Percentiles rank a stretch among this genome's conserved stretches.
phyloP scores from a whole-genome alignment of 2,329 filamentous ascomycete genomes.

The Aspergillaceae sp. region DNA sequence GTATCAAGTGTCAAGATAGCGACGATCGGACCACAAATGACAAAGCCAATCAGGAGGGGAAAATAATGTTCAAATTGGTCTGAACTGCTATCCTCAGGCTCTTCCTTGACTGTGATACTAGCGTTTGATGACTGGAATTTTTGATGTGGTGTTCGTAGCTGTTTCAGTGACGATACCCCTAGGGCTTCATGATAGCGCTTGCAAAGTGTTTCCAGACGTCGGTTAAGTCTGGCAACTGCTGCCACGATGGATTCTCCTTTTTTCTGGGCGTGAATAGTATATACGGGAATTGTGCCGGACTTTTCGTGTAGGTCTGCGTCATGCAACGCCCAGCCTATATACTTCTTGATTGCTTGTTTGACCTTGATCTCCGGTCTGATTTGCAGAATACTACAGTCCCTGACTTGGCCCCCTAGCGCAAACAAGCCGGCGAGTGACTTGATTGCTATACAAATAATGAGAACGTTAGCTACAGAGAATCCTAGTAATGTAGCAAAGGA shows the following conservation, averaged over 20 bases:
- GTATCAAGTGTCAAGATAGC: constrained; percentile 45
- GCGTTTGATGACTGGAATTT: neutral
- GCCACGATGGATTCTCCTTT: constrained; percentile 31
- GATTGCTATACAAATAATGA: constrained; percentile 30
- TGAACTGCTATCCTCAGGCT: neutral
- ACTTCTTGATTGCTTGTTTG: constrained; percentile 36
- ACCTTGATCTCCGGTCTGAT: constrained; percentile 31
- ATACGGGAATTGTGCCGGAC: constrained; percentile 33
- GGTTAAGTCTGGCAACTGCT: constrained; percentile 36
- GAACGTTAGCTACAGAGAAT: neutral
- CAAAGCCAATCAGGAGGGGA: constrained; percentile 47
- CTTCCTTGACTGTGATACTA: neutral
- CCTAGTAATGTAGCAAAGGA: neutral
- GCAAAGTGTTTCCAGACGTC: constrained; percentile 37
- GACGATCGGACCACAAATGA: constrained; percentile 46
- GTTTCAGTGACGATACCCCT: neutral
- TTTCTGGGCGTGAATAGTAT: constrained; percentile 38
- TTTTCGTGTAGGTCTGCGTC: constrained; percentile 38
- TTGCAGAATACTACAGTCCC: constrained; percentile 40
- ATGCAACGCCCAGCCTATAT: constrained; percentile 46
- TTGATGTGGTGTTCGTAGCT: neutral
- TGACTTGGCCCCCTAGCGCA: constrained; percentile 42
- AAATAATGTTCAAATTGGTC: constrained; percentile 14
- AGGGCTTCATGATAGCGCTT: constrained; percentile 32
- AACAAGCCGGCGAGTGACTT: constrained; percentile 45